A percentile compares a stretch with the other conserved stretches of the same genome.
phyloP scores from a whole-genome alignment of 108 stramenopile genomes.

The Pseudonitzschia pungens region DNA sequence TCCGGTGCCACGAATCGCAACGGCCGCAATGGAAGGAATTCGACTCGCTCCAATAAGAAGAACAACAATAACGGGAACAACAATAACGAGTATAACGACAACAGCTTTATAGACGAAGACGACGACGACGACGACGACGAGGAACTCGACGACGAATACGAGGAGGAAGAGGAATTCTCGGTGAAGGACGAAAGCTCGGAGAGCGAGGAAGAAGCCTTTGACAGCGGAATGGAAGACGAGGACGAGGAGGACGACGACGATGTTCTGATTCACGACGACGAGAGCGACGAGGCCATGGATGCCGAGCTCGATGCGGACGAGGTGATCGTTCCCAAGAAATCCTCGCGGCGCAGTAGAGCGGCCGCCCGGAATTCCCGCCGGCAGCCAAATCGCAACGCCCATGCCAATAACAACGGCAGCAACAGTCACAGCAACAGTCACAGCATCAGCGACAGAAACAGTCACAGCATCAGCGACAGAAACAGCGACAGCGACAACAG shows the following conservation, averaged over 20 bases:
- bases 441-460: too few species aligned
- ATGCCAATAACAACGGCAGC: neutral
- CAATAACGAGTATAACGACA: neutral
- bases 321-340: neutral
- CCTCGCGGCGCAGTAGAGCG: conserved; percentile 3
- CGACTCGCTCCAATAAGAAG: too few species aligned
- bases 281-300: conserved; percentile 16
- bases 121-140: neutral
- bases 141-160: too few species aligned
- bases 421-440: neutral
- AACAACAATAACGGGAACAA: too few species aligned
- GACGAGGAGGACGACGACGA: conserved; percentile 13
- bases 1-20: neutral
- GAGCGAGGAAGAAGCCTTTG: conserved; percentile 23
- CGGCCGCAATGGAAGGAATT: neutral
- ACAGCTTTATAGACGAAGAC: neutral
- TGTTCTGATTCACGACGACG: conserved; percentile 10
- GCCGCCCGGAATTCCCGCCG: neutral
- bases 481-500: neutral
- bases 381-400: neutral
- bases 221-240: neutral
- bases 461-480: too few species aligned
- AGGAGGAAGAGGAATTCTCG: too few species aligned
- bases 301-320: conserved; percentile 14
- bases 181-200: conserved; percentile 33